Evolutionary conservation across 768 basidiomycete species (phyloP).

Genomic region (Mycena leptocephala): DNA sequence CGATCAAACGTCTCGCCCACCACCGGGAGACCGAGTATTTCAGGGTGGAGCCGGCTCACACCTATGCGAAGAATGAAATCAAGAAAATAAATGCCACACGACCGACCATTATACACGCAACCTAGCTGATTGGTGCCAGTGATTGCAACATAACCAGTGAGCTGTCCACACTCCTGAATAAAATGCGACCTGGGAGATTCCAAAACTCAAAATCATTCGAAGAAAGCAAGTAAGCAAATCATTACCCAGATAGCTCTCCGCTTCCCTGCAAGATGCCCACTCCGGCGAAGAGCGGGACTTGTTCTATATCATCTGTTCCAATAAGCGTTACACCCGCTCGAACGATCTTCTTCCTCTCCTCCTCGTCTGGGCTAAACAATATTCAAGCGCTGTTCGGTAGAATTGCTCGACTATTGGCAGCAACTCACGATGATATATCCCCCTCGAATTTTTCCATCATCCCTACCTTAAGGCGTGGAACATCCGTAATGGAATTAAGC

Average conservation of each 20-base stretch:
- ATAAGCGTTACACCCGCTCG: slow-evolving; percentile 33
- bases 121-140: slow-evolving; percentile 35
- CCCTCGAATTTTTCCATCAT: slow-evolving; percentile 28
- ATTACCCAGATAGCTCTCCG: slow-evolving; percentile 32
- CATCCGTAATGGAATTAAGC: slow-evolving; percentile 33
- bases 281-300: slow-evolving; percentile 31
- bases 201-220: background rate
- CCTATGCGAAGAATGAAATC: background rate
- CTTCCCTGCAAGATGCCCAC: slow-evolving; percentile 26
- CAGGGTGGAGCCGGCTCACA: background rate
- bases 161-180: slow-evolving; percentile 22
- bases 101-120: slow-evolving; percentile 13
- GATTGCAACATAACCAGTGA: slow-evolving; percentile 22
- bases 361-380: slow-evolving; percentile 19
- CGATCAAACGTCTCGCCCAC: slow-evolving; percentile 35
- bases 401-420: background rate
- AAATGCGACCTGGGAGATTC: background rate
- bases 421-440: slow-evolving; percentile 21
- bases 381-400: background rate
- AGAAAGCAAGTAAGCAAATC: background rate
- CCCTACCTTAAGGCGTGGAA: slow-evolving; percentile 32
- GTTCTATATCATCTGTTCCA: slow-evolving; percentile 25
- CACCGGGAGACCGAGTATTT: slow-evolving; percentile 6
- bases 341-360: slow-evolving; percentile 33
- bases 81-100: background rate